Conservation (phyloP, 2,329 filamentous ascomycete genomes). For the Aspergillus nomiae region DNA sequence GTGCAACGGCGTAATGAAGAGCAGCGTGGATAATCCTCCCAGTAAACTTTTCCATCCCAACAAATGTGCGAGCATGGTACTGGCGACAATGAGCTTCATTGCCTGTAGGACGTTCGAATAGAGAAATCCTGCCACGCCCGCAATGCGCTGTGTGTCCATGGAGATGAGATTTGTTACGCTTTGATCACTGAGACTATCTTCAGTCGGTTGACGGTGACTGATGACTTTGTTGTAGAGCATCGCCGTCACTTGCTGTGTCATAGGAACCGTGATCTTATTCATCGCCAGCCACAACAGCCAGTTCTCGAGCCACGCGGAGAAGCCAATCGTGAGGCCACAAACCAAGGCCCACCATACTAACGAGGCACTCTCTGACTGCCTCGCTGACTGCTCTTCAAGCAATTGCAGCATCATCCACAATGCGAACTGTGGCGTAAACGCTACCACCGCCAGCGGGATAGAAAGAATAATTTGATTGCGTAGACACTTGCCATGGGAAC, state of each 20-base stretch:
- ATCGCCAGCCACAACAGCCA: constrained; percentile 8
- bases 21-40: constrained; percentile 66
- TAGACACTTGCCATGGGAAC: neutral
- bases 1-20: constrained; percentile 62
- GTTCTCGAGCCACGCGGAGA: constrained; percentile 7
- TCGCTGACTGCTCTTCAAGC: neutral
- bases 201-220: neutral
- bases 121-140: constrained; percentile 68
- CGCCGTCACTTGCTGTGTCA: constrained; percentile 2
- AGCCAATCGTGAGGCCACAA: neutral
- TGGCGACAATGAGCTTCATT: constrained; percentile 66
- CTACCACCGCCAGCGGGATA: neutral
- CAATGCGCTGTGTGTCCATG: constrained; percentile 70
- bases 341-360: constrained; percentile 1
- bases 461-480: neutral
- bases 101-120: constrained; percentile 65
- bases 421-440: constrained; percentile 2
- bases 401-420: constrained; percentile 1
- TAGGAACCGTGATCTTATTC: constrained; percentile 3
- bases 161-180: constrained; percentile 68
- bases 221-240: neutral
- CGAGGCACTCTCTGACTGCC: neutral
- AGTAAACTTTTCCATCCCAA: constrained; percentile 71
- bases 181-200: neutral
- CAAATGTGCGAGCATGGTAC: constrained; percentile 66